Evolutionary conservation across 441 rosid species (phyloP), one percentile per base, ranked within the genome.

Genomic region (Mallotus repandus): DNA sequence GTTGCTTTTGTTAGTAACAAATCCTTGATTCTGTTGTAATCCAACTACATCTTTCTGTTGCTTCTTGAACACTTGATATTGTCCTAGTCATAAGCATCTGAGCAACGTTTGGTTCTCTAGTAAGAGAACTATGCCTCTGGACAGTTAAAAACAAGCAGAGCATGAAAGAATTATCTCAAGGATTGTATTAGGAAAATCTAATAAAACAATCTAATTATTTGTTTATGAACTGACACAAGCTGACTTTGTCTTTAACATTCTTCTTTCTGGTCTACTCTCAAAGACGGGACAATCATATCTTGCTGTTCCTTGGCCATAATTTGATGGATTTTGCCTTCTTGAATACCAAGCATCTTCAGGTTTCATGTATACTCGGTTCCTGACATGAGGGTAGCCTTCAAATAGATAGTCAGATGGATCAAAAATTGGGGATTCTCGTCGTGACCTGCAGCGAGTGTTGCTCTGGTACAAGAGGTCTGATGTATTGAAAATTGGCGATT

Each of bases 361-460:
- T 46, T 75, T 75, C 67, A 35, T 69, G 68, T n/a, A 56, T 57
- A 81, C 73, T 38, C 81, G 78, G 57, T 72, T 83, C 83, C 98
- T 86, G 64, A 84, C 14, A 67, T 92, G 97, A 66, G 98, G 97
- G 72, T 94, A 94, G 46, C 96, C 97, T n/a, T 75, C 79, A 41
- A 83, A 78, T 53, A 43, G 4, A 43, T 95, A 85, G 60, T 87
- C 84, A 2, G 93, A 80, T 11, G 98, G 98, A 69, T 93, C 79
- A 32, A 95, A 95, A 73, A 93, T 32, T 0, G 98, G 93, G 1
- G 84, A 87, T 74, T 94, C 98, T 78, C 69, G 84, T 4, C 57
- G 74, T 6, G 75, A 66, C 67, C 78, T 63, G 18, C 54, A 60
- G 0, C 74, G 69, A 67, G 66, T 62, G 66, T 75, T 66, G 61